phyloP scores from a whole-genome alignment of 495 filamentous ascomycete species.

The Talaromyces trachyspermus region DNA sequence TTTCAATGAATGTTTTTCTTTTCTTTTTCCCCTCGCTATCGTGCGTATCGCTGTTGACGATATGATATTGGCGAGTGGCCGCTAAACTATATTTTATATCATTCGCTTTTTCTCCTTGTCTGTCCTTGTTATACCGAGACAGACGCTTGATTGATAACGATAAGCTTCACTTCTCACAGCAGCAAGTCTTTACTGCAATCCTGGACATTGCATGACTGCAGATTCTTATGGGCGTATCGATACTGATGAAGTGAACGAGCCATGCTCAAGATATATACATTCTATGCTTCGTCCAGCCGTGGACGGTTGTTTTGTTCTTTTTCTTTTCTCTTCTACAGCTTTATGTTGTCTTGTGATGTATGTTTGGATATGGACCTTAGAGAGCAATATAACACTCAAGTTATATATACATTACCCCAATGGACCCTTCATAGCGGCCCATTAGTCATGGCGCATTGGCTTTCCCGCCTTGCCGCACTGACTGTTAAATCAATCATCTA shows the following conservation, averaged over 20 bases:
- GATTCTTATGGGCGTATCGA: neutral
- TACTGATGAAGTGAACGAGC: neutral
- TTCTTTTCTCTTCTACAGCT: too few species aligned
- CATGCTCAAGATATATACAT: neutral
- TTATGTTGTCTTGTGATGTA: too few species aligned
- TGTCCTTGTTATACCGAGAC: neutral
- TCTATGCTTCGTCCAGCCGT: neutral
- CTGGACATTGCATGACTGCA: neutral
- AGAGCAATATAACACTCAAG: too few species aligned
- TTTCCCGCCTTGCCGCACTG: neutral
- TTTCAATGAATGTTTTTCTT: conserved; percentile 11
- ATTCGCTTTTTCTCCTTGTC: conserved; percentile 3
- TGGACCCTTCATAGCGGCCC: too few species aligned
- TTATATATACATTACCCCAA: too few species aligned
- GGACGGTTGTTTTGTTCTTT: too few species aligned
- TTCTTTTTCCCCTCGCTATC: conserved; percentile 11
- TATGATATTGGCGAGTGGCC: too few species aligned
- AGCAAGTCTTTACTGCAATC: conserved; percentile 2
- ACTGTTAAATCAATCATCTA: too few species aligned
- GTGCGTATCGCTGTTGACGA: too few species aligned
- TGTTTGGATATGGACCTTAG: too few species aligned
- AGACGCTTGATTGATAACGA: conserved; percentile 1
- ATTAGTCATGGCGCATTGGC: conserved; percentile 4
- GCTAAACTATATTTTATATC: too few species aligned
- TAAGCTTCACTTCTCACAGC: neutral